Evolutionary conservation across 2,329 filamentous ascomycete genomes (phyloP).

Genomic region (Colletotrichum navitas): DNA sequence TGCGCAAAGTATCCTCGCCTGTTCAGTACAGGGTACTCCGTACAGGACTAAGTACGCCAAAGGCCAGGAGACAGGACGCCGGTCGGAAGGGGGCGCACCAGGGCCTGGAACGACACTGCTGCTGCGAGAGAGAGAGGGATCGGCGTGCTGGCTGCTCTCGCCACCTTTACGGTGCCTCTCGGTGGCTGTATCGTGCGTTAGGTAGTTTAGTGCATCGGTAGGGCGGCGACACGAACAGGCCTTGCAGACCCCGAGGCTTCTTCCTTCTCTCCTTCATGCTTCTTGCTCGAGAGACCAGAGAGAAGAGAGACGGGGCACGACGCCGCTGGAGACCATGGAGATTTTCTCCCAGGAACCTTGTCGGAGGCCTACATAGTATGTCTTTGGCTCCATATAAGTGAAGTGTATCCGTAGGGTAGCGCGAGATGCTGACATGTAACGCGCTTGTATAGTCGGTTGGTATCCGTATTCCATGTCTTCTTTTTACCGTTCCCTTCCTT

Average conservation of each 20-base stretch:
- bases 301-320: neutral
- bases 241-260: neutral
- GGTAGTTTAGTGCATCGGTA: neutral
- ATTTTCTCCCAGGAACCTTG: slow-evolving; percentile 5
- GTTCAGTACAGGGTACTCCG: neutral
- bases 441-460: slow-evolving; percentile 13
- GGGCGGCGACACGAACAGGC: neutral
- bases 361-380: neutral
- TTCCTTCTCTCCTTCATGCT: too few species aligned
- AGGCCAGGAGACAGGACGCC: slow-evolving; percentile 26
- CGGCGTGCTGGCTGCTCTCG: slow-evolving; percentile 13
- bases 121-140: neutral
- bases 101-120: slow-evolving; percentile 35
- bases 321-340: neutral
- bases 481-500: slow-evolving; percentile 15
- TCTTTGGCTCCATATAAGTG: neutral
- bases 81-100: slow-evolving; percentile 16
- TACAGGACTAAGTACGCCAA: neutral
- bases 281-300: neutral
- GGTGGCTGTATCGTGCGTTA: neutral
- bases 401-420: neutral
- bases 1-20: neutral
- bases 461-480: neutral
- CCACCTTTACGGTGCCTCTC: neutral
- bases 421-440: neutral